Evolutionary conservation across 2,329 filamentous ascomycete species (phyloP).

Genomic region (Cryphonectria carpinicola): DNA sequence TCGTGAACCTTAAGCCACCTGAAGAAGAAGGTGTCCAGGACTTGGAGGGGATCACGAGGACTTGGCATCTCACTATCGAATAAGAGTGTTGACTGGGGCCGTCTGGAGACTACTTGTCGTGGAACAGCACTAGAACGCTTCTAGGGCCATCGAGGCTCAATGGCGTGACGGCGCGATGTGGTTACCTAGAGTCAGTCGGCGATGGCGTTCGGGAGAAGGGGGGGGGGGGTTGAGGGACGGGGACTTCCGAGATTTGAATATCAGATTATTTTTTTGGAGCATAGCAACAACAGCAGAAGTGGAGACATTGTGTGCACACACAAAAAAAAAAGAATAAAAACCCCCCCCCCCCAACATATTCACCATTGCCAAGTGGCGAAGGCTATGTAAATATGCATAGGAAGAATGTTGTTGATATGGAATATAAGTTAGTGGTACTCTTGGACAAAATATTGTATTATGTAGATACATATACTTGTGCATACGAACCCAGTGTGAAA

Average conservation of each 20-base stretch:
- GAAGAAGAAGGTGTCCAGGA: slow-evolving; percentile 8
- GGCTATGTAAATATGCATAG: background rate
- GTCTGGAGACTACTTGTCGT: background rate
- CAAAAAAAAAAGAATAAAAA: too few relatives aligned
- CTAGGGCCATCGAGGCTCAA: background rate
- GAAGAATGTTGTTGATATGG: background rate
- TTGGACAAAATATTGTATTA: too few relatives aligned
- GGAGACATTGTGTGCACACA: background rate
- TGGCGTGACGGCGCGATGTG: background rate
- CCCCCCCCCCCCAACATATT: too few relatives aligned
- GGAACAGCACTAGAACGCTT: background rate
- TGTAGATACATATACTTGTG: too few relatives aligned
- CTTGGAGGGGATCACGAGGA: background rate
- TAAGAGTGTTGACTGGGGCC: background rate
- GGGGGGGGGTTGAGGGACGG: background rate
- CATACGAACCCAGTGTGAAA: too few relatives aligned
- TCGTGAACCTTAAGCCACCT: background rate
- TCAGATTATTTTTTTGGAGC: background rate
- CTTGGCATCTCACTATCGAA: slow-evolving; percentile 3
- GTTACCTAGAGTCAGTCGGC: background rate
- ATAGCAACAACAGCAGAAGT: background rate
- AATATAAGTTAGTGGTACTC: background rate
- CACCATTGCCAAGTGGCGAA: background rate
- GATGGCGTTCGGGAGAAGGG: background rate
- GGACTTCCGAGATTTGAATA: background rate